Evolutionary conservation across 441 rosid species (phyloP), one percentile per base, ranked within the genome.

Genomic region (Pelargonium fulgidum): DNA sequence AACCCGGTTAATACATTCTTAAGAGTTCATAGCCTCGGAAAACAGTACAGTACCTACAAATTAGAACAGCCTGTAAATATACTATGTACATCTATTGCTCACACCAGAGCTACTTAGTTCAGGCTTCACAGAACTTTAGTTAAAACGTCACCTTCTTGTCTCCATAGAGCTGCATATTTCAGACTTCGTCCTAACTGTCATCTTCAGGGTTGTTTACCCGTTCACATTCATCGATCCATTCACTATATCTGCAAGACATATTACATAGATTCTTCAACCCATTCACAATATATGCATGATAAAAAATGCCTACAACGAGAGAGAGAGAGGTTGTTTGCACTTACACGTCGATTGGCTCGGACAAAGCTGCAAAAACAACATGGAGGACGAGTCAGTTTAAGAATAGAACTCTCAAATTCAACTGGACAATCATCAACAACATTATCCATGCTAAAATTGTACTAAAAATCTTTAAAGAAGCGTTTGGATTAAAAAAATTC

Each of bases 171-270:
- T 24, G 29, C 29, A 24, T 24, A 24, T 1, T 24, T 24, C 39
- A 4, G 39, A 33, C 39, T 45, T 45, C 70, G 39, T 76, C 80
- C 77, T 81, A 87, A 68, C 75, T 87, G 44, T 87, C 95, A 64
- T 92, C 90, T 45, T 90, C 96, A 29, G 76, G 78, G 12, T 77
- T 80, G 79, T 92, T 92, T 39, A 88, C 95, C 69, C 92, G 84
- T 72, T 90, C 98, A 4, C 97, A 92, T 68, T 89, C 96, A 79
- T 92, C 98, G 0, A 90, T 88, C 96, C 95, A 92, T 75, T 87
- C 88, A 42, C 84, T 82, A 67, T 86, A 84, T 70, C 85, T 85
- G 78, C 75, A 50, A 39, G 6, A 52, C 6, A 52, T 4, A 52
- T 4, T 5, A 52, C 6, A 52, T 3, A 7, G 59, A 52, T 52